phyloP scores from a whole-genome alignment of 306 rosid genomes.

The Senna siamea region DNA sequence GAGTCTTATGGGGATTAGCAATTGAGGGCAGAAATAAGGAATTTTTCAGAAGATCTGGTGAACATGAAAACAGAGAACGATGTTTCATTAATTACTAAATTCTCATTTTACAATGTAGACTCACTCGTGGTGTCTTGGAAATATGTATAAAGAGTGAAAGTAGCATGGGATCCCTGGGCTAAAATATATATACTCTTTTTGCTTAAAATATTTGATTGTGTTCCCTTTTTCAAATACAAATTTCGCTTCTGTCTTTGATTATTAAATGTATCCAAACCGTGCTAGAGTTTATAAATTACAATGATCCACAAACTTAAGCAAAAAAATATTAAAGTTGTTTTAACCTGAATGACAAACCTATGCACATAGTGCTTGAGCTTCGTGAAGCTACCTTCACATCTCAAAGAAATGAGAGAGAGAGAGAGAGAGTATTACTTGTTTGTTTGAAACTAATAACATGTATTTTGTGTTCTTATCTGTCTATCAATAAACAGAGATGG shows the following conservation, averaged over 20 bases:
- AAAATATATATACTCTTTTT: neutral
- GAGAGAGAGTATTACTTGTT: neutral
- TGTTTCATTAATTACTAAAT: neutral
- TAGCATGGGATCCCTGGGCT: too few relatives aligned
- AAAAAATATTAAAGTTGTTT: conserved; percentile 4
- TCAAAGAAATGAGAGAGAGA: neutral
- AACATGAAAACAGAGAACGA: conserved; percentile 14
- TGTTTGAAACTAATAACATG: neutral
- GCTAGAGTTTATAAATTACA: neutral
- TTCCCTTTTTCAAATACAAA: conserved; percentile 12
- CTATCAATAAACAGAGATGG: neutral
- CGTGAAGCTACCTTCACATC: neutral
- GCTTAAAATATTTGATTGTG: conserved; percentile 14
- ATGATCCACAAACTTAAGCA: neutral
- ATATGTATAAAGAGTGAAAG: neutral
- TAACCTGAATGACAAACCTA: neutral
- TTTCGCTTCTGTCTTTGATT: neutral
- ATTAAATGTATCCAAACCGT: neutral
- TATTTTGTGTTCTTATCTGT: neutral
- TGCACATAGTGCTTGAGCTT: neutral
- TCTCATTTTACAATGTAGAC: conserved; percentile 2
- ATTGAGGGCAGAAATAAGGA: neutral
- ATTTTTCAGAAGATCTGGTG: neutral
- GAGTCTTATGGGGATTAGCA: neutral
- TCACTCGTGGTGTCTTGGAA: conserved; percentile 28